A percentile compares a stretch with the other conserved stretches of the same genome.
These are phyloP conservation scores for Sporobolomyces phaffii DNA, from an alignment of 768 basidiomycete genomes.

Conservation along the genomic window DNA sequence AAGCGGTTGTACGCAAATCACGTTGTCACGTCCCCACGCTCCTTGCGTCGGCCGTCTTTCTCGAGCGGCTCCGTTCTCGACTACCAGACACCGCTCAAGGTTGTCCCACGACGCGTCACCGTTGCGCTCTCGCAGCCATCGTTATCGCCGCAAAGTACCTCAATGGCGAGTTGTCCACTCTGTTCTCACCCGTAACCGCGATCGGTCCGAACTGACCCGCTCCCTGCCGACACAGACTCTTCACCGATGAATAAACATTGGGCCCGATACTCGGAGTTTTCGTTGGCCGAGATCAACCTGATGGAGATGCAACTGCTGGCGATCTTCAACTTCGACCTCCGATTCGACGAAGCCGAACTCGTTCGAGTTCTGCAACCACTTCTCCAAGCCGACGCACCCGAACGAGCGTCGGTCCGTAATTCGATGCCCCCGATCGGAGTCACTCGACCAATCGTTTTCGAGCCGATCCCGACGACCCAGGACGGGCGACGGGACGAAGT, in stretches of 20 bases:
- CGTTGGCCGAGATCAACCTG: conserved; percentile 61
- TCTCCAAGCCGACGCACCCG: not conserved
- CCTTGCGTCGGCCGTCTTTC: conserved; percentile 79
- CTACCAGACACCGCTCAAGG: conserved; percentile 77
- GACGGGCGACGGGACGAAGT: conserved; percentile 11
- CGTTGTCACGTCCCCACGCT: conserved; percentile 81
- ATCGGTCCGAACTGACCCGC: not conserved
- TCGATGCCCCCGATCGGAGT: not conserved
- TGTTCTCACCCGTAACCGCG: too few relatives aligned
- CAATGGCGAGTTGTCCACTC: conserved; percentile 50
- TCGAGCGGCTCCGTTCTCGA: conserved; percentile 72
- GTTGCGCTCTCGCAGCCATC: conserved; percentile 86
- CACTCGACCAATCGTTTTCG: not conserved
- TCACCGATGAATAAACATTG: conserved; percentile 90
- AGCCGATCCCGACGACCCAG: not conserved
- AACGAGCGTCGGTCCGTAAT: not conserved
- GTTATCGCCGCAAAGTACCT: conserved; percentile 94
- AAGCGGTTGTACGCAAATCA: conserved; percentile 64
- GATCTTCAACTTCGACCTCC: conserved; percentile 82
- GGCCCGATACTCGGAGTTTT: conserved; percentile 71
- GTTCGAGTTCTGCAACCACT: conserved; percentile 9
- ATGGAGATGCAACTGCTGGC: conserved; percentile 94
- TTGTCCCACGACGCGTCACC: conserved; percentile 61
- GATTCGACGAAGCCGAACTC: conserved; percentile 62
- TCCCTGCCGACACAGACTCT: conserved; percentile 31